A percentile compares a stretch with the other conserved stretches of the same genome.
Evolutionary conservation across 495 filamentous ascomycete genomes (phyloP).

Genomic region (Extremus antarcticus): DNA sequence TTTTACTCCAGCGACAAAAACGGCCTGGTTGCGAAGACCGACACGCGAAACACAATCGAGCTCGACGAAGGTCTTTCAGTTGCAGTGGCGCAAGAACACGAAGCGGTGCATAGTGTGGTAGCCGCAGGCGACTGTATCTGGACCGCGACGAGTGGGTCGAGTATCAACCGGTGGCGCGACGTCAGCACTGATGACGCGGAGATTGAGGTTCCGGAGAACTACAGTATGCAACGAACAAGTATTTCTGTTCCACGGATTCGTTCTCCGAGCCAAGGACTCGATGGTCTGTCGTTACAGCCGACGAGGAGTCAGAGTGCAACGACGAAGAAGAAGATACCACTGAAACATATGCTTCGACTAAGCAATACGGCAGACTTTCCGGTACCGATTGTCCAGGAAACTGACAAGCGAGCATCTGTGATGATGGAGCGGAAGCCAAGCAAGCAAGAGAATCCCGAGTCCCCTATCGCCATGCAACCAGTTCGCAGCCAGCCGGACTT

Average conservation of each 20-base stretch:
- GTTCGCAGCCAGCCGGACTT: conserved; percentile 51
- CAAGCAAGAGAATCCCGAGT: conserved; percentile 1
- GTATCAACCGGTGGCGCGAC: conserved; percentile 88
- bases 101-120: conserved; percentile 76
- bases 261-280: conserved; percentile 10
- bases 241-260: conserved; percentile 18
- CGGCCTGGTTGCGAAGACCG: conserved; percentile 87
- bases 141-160: conserved; percentile 88
- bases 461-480: conserved; percentile 6
- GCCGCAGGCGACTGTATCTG: conserved; percentile 73
- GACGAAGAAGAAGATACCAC: conserved; percentile 56
- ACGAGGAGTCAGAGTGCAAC: conserved; percentile 27
- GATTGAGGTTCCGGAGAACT: conserved; percentile 34
- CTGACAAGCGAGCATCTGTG: conserved; percentile 1
- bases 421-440: not conserved
- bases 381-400: conserved; percentile 5
- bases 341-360: conserved; percentile 62
- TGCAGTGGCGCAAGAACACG: conserved; percentile 81
- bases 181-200: conserved; percentile 62
- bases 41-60: conserved; percentile 64
- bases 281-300: not conserved
- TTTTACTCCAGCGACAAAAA: conserved; percentile 92
- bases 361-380: conserved; percentile 76
- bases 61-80: conserved; percentile 83
- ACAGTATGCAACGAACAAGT: conserved; percentile 27